Evolutionary conservation across 495 filamentous ascomycete genomes (phyloP), one percentile per base, ranked within the genome.

Genomic region (Aspergillus diversus): DNA sequence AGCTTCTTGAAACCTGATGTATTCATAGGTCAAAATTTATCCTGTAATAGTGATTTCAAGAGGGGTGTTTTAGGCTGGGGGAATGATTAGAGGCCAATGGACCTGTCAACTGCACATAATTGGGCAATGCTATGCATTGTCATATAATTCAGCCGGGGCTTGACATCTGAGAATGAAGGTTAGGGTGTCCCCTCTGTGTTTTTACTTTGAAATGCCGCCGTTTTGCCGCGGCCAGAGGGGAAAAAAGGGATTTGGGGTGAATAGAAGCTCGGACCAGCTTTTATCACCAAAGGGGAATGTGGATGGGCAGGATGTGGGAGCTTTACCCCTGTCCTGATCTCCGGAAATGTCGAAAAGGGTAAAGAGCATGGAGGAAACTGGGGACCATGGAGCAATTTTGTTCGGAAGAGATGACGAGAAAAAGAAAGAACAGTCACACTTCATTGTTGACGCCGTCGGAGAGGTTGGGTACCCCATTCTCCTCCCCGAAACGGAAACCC

Each of bases 401-500:
- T 11, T 11, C 11, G 7, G n/a, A 15, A 13, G 5, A 7, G 39
- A 43, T 43, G n/a, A 43, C 8, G 4, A 7, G 11, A 15, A 43
- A 13, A 43, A 13, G 39, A 43, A 27, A 27, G 21, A 27, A 27
- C 21, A 27, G 21, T 27, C 21, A 27, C 39, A 43, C 39, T 43
- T 43, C 39, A 43, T 12, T 15, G n/a, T 15, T 43, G 39, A 13
- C 11, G 11, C 39, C n/a, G 11, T 43, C n/a, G 39, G 39, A 39
- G 37, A 43, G 39, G 11, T 4, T 13, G 2, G 4, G 11, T 11
- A 43, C 47, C 47, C 47, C 47, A 50, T 50, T 43, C 16, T 49
- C 17, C 47, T 21, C 47, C n/a, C 47, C 47, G n/a, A 17, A 50
- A 50, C 47, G 47, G 47, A 27, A 21, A 50, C 21, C 47, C 47